A percentile compares a stretch with the other conserved stretches of the same genome.
phyloP scores from a whole-genome alignment of 257 asterid species.

The Solanum tarapatanum region DNA sequence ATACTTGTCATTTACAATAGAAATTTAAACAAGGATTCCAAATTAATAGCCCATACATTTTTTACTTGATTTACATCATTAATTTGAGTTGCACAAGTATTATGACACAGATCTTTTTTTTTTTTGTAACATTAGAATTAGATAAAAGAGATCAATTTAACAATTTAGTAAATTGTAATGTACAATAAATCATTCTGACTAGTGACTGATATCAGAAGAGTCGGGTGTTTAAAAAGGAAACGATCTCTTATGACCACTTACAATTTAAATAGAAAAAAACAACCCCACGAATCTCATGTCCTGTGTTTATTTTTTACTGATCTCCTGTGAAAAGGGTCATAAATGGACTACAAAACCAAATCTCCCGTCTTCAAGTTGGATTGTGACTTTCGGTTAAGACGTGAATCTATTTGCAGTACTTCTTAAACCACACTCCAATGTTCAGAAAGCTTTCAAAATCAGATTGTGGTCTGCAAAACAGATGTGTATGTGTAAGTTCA shows the following conservation, averaged over 20 bases:
- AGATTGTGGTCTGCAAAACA: conserved; percentile 67
- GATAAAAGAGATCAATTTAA: neutral
- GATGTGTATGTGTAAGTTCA: neutral
- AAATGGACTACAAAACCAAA: neutral
- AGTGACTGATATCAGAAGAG: neutral
- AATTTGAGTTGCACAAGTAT: neutral
- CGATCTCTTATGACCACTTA: neutral
- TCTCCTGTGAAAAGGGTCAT: neutral
- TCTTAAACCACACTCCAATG: conserved; percentile 80
- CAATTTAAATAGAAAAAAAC: neutral
- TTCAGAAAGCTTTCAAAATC: conserved; percentile 85
- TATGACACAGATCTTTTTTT: neutral
- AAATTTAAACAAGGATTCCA: neutral
- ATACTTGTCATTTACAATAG: neutral
- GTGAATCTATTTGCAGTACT: conserved; percentile 41
- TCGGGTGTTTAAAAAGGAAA: neutral
- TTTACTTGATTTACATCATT: neutral
- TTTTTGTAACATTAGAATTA: neutral
- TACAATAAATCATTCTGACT: neutral
- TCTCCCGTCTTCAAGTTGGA: neutral
- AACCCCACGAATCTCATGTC: neutral
- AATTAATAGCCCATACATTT: neutral
- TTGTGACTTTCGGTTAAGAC: neutral
- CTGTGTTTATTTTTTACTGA: neutral
- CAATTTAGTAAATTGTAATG: neutral